Evolutionary conservation across 2,329 filamentous ascomycete genomes (phyloP).

Genomic region (Pochonia chlamydosporia): DNA sequence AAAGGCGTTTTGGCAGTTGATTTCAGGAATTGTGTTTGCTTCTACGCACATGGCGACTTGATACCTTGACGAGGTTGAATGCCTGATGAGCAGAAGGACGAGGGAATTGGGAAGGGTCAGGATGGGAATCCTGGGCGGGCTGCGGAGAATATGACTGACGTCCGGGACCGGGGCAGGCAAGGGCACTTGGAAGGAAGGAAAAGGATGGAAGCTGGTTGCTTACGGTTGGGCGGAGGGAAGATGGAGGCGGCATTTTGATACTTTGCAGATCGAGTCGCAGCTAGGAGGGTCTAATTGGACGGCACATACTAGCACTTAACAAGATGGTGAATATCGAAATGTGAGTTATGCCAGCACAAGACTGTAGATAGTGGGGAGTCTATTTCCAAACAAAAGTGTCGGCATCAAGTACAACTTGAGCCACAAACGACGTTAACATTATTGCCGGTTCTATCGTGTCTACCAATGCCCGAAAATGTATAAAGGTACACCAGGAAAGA

Average conservation of each 20-base stretch:
- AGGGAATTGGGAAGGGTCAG: neutral
- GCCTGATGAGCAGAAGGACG: neutral
- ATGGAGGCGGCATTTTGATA: neutral
- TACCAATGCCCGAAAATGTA: neutral
- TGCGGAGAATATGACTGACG: neutral
- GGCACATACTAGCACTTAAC: neutral
- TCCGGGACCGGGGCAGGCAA: neutral
- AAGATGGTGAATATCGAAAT: neutral
- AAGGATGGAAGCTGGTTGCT: neutral
- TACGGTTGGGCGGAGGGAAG: neutral
- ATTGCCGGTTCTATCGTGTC: neutral
- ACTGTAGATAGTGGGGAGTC: too few species aligned
- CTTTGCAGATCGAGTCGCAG: neutral
- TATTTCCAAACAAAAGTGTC: too few species aligned
- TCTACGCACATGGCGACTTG: slow-evolving; percentile 3
- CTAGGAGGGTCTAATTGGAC: neutral
- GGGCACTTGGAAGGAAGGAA: neutral
- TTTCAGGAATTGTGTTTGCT: slow-evolving; percentile 4
- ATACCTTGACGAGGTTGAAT: slow-evolving; percentile 7
- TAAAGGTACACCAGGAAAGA: too few species aligned
- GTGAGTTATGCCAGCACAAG: too few species aligned
- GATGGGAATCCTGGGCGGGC: neutral
- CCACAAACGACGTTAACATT: too few species aligned
- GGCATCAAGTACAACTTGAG: too few species aligned
- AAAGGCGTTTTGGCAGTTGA: slow-evolving; percentile 14